These are phyloP conservation scores for Rhizophora mangle DNA, from an alignment of 345 rosid species.

Conservation along the genomic window DNA sequence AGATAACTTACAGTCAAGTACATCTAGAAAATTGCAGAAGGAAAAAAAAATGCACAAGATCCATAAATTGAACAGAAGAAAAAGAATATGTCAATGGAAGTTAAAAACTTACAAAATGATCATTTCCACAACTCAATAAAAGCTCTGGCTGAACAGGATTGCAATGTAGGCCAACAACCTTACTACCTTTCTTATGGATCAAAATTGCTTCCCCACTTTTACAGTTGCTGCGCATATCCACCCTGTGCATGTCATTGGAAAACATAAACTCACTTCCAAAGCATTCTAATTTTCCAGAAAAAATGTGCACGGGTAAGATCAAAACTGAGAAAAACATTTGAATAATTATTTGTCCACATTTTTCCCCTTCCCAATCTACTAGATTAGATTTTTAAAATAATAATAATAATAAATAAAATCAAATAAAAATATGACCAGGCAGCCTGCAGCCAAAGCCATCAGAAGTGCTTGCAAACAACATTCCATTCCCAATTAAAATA, in stretches of 20 bases:
- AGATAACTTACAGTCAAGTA: too few relatives aligned
- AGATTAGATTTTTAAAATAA: too few relatives aligned
- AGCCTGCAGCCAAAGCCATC: too few relatives aligned
- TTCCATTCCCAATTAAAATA: too few relatives aligned
- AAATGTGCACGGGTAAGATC: background rate
- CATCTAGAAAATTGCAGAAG: too few relatives aligned
- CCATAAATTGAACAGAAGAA: background rate
- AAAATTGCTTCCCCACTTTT: constrained; percentile 51
- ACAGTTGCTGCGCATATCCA: constrained; percentile 72
- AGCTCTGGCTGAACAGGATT: constrained; percentile 91
- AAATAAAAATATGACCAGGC: too few relatives aligned
- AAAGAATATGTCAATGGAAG: background rate
- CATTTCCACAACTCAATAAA: constrained; percentile 90
- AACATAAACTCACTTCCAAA: background rate
- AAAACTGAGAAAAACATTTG: background rate
- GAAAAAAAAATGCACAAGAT: background rate
- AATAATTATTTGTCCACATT: too few relatives aligned
- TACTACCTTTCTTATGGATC: constrained; percentile 89
- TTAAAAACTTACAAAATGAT: constrained; percentile 75
- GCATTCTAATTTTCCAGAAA: background rate
- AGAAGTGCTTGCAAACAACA: too few relatives aligned
- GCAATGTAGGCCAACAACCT: constrained; percentile 94
- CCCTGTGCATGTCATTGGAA: constrained; percentile 36
- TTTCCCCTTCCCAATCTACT: too few relatives aligned
- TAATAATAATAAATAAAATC: too few relatives aligned